Conservation (phyloP, 495 filamentous ascomycete genomes). For the Hypoxylon intermedium region DNA sequence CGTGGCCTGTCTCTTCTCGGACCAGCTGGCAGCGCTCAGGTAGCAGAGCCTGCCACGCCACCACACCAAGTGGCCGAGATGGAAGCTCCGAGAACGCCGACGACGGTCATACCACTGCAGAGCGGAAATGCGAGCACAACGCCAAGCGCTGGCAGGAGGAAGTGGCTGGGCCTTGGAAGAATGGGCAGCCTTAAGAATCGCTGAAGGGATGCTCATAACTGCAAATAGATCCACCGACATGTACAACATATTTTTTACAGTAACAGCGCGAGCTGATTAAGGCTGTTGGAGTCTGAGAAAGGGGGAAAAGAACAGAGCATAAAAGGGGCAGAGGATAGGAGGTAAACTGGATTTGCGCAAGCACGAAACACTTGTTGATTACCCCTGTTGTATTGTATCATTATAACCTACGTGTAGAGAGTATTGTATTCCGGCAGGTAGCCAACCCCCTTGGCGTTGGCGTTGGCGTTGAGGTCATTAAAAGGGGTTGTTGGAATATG, state of each 20-base stretch:
- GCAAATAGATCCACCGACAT: neutral
- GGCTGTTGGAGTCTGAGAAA: neutral
- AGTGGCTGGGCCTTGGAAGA: slow-evolving; percentile 49
- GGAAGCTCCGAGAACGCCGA: slow-evolving; percentile 8
- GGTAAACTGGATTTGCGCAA: slow-evolving; percentile 21
- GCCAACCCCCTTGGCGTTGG: neutral
- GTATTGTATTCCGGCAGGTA: slow-evolving; percentile 1
- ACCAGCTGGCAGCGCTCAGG: slow-evolving; percentile 29
- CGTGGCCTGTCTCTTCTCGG: slow-evolving; percentile 35
- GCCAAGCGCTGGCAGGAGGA: slow-evolving; percentile 38
- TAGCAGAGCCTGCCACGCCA: slow-evolving; percentile 11
- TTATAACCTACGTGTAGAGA: slow-evolving; percentile 9
- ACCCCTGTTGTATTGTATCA: slow-evolving; percentile 2
- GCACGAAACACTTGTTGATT: slow-evolving; percentile 3
- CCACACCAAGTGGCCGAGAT: slow-evolving; percentile 8
- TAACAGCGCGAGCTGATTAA: slow-evolving; percentile 2
- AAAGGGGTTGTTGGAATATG: slow-evolving; percentile 1
- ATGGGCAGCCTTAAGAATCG: slow-evolving; percentile 46
- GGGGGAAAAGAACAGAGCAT: neutral
- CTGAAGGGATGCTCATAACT: slow-evolving; percentile 18
- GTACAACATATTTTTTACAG: slow-evolving; percentile 6
- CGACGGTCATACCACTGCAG: slow-evolving; percentile 13
- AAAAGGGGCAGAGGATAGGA: slow-evolving; percentile 4
- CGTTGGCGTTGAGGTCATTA: neutral
- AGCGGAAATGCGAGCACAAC: slow-evolving; percentile 10